phyloP scores from a whole-genome alignment of 2,329 filamentous ascomycete species.

The Sphaerostilbella broomeana region DNA sequence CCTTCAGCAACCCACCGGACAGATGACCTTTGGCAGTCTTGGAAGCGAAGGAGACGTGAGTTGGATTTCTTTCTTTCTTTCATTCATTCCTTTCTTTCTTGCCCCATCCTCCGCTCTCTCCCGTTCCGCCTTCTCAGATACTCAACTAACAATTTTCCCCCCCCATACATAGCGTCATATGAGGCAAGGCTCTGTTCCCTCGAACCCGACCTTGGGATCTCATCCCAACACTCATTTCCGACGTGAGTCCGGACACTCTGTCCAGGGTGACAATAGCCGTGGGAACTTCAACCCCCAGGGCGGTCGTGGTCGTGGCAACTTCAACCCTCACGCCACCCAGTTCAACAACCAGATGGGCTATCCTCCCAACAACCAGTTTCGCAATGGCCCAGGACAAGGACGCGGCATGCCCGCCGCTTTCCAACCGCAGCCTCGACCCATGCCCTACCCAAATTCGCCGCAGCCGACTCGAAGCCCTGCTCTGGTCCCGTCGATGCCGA shows the following conservation, averaged over 20 bases:
- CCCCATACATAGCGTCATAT: conserved; percentile 53
- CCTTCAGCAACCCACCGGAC: conserved; percentile 59
- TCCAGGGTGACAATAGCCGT: conserved; percentile 51
- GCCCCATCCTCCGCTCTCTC: conserved; percentile 12
- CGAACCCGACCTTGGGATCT: conserved; percentile 53
- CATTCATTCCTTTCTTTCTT: not conserved
- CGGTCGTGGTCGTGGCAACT: conserved; percentile 44
- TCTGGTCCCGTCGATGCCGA: conserved; percentile 57
- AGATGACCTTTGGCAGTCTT: conserved; percentile 78
- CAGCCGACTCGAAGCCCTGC: conserved; percentile 61
- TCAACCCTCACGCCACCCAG: conserved; percentile 36
- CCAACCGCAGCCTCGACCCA: conserved; percentile 38
- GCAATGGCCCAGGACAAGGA: conserved; percentile 39
- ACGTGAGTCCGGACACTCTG: conserved; percentile 78
- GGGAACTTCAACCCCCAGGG: conserved; percentile 45
- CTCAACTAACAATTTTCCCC: conserved; percentile 17
- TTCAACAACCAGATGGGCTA: conserved; percentile 42
- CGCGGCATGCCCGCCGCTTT: conserved; percentile 46
- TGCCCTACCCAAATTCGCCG: conserved; percentile 54
- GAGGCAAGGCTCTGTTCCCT: conserved; percentile 58
- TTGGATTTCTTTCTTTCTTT: conserved; percentile 9
- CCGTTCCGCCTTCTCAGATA: not conserved
- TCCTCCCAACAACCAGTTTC: conserved; percentile 37
- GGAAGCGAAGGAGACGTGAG: conserved; percentile 75
- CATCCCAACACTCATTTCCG: conserved; percentile 70